Conservation (phyloP, 805 yeast genomes). For the Maudiozyma barnettii region DNA sequence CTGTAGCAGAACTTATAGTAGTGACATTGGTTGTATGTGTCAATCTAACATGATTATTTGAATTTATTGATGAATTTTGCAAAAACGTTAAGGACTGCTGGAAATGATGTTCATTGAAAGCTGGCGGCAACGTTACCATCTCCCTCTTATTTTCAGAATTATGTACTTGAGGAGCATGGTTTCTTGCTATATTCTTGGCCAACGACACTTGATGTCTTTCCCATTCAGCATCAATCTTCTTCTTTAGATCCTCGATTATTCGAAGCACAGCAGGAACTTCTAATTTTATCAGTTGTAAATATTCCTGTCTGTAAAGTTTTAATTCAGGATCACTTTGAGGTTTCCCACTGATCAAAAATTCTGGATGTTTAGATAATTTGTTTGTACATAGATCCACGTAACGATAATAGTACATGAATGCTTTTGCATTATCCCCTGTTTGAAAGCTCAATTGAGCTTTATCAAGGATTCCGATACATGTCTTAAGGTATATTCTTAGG, state of each 20-base stretch:
- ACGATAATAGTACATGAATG: constrained; percentile 48
- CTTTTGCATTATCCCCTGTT: constrained; percentile 37
- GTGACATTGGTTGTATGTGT: not conserved
- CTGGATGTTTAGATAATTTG: constrained; percentile 24
- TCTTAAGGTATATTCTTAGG: constrained; percentile 45
- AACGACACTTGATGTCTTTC: constrained; percentile 18
- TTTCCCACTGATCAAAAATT: constrained; percentile 4
- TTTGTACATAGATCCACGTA: constrained; percentile 41
- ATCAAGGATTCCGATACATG: constrained; percentile 38
- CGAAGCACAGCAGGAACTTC: constrained; percentile 28
- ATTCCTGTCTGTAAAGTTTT: constrained; percentile 15
- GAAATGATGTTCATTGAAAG: constrained; percentile 22
- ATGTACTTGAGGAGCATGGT: not conserved
- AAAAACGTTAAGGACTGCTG: constrained; percentile 18
- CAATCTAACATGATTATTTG: not conserved
- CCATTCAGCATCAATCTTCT: constrained; percentile 14
- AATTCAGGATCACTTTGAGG: constrained; percentile 2
- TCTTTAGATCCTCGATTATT: constrained; percentile 23
- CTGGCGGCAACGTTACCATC: constrained; percentile 11
- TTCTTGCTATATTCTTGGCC: constrained; percentile 22
- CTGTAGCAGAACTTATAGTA: not conserved
- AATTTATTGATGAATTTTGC: constrained; percentile 1
- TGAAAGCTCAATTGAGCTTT: constrained; percentile 32
- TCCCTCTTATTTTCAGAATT: not conserved
- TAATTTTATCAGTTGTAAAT: constrained; percentile 20